A percentile compares a stretch with the other conserved stretches of the same genome.
Conservation (phyloP, 805 yeast genomes). For the Metahyphopichia silvanorum region DNA sequence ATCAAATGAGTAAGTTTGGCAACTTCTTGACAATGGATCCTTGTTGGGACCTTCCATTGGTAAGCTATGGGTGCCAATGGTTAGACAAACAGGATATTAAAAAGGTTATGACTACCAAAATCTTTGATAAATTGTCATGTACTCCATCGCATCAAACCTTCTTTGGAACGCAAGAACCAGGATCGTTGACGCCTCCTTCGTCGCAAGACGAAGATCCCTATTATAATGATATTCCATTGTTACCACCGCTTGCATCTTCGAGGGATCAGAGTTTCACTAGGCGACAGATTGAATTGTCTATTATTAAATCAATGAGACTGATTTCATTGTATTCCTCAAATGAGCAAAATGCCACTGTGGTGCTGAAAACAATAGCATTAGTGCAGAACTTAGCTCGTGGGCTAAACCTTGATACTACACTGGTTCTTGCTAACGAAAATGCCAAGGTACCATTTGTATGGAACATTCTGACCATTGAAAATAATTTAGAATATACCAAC, state of each 20-base stretch:
- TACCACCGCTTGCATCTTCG: constrained; percentile 29
- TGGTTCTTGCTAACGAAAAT: neutral
- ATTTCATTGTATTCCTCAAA: constrained; percentile 4
- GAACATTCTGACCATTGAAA: no score
- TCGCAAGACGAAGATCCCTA: constrained; percentile 2
- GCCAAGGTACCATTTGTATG: no score
- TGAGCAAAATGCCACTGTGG: neutral
- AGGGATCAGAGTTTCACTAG: constrained; percentile 31
- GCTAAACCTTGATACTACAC: neutral
- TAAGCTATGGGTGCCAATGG: constrained; percentile 8
- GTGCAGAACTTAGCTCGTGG: neutral
- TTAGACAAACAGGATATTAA: constrained; percentile 3
- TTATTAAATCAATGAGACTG: constrained; percentile 16
- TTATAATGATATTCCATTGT: constrained; percentile 20
- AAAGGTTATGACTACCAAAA: constrained; percentile 1
- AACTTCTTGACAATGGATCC: neutral
- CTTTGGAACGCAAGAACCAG: no score
- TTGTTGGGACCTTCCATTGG: constrained; percentile 5
- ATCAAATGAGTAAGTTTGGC: no score
- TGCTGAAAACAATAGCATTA: neutral
- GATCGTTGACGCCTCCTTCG: neutral
- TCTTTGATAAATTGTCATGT: no score
- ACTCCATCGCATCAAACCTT: no score
- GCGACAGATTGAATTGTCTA: constrained; percentile 31
- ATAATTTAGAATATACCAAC: no score